Conservation (phyloP, 1,284 basidiomycete genomes). For the Ceraceosorus guamensis region DNA sequence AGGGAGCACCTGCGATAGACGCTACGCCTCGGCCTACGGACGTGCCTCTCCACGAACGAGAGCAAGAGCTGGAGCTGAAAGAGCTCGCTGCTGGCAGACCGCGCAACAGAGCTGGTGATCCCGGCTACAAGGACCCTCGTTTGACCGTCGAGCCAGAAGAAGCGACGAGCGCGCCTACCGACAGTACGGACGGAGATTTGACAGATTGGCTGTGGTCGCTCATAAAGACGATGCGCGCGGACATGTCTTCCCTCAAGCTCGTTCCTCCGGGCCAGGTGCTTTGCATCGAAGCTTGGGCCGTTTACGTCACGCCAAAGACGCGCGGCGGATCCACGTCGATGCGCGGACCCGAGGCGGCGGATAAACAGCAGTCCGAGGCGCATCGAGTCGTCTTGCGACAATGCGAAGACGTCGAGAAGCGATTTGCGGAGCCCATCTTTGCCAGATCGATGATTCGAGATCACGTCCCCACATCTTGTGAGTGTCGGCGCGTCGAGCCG, state of each 20-base stretch:
- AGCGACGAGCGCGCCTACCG: conserved; percentile 1
- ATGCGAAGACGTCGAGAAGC: conserved; percentile 52
- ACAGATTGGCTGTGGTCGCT: conserved; percentile 38
- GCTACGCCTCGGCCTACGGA: conserved; percentile 20
- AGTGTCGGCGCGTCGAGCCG: conserved; percentile 1
- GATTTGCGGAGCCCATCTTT: conserved; percentile 53
- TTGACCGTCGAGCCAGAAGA: conserved; percentile 8
- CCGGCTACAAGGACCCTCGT: conserved; percentile 24
- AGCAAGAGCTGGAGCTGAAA: conserved; percentile 18
- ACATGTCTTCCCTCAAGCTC: conserved; percentile 30
- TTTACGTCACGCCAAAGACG: conserved; percentile 29
- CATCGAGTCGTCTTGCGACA: conserved; percentile 51
- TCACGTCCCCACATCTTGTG: conserved; percentile 36
- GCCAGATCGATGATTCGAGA: conserved; percentile 36
- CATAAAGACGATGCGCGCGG: conserved; percentile 41
- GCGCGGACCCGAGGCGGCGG: conserved; percentile 4
- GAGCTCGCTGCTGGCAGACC: conserved; percentile 31
- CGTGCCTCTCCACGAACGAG: conserved; percentile 18
- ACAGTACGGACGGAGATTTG: conserved; percentile 18
- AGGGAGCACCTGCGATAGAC: neutral
- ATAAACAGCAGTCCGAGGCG: conserved; percentile 25
- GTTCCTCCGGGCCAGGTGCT: conserved; percentile 40
- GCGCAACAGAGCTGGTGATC: conserved; percentile 26
- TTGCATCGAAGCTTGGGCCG: conserved; percentile 32
- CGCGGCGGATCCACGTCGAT: conserved; percentile 8